Conservation (phyloP, 1,284 basidiomycete species). For the Ganoderma boninense region DNA sequence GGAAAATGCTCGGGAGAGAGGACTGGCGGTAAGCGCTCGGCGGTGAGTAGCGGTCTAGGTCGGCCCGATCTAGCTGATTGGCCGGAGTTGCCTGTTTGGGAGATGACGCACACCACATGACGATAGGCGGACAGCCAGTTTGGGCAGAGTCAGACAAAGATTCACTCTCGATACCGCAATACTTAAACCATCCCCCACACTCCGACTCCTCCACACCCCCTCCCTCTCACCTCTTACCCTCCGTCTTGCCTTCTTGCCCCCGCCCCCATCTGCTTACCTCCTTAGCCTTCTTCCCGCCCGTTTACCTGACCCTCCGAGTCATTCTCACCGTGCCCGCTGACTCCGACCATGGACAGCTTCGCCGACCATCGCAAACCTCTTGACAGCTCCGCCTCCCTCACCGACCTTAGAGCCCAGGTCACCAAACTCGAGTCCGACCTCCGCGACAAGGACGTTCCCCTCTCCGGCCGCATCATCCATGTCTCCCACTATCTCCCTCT, state of each 20-base stretch:
- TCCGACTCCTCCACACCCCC: slow-evolving; percentile 6
- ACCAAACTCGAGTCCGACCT: slow-evolving; percentile 74
- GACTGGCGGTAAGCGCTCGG: slow-evolving; percentile 13
- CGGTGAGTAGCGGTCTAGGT: slow-evolving; percentile 32
- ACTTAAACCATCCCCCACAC: slow-evolving; percentile 18
- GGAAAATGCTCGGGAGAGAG: not conserved
- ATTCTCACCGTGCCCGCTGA: not conserved
- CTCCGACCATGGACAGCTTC: slow-evolving; percentile 55
- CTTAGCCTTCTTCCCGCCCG: not conserved
- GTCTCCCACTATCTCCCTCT: slow-evolving; percentile 87
- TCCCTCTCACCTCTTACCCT: not conserved
- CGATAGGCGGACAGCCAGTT: slow-evolving; percentile 21
- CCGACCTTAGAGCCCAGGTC: slow-evolving; percentile 68
- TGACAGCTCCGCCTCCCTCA: slow-evolving; percentile 50
- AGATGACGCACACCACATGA: slow-evolving; percentile 30
- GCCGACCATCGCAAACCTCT: slow-evolving; percentile 49
- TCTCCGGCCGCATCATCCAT: slow-evolving; percentile 89
- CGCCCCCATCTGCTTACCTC: not conserved
- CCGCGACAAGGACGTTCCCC: slow-evolving; percentile 68
- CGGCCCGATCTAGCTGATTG: slow-evolving; percentile 18
- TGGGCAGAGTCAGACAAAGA: slow-evolving; percentile 30
- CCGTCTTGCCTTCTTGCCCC: not conserved
- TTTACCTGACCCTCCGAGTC: not conserved
- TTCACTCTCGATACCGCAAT: slow-evolving; percentile 26
- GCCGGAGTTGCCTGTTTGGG: slow-evolving; percentile 18